Conservation (phyloP, 208 protist species). For the Crithidia brevicula region DNA sequence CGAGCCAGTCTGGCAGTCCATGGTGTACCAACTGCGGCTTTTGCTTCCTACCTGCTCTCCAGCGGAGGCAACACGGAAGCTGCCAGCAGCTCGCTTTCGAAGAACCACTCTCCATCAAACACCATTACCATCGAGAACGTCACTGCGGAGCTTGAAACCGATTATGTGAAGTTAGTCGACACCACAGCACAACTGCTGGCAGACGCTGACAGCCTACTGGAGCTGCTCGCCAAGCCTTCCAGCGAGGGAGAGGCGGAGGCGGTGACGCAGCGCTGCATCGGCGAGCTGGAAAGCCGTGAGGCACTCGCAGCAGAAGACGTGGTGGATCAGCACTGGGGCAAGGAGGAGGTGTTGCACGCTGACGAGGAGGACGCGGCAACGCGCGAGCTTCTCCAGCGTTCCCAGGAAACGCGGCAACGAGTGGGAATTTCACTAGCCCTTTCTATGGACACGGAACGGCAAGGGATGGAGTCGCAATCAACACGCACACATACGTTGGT, state of each 20-base stretch:
- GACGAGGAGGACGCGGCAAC: slow-evolving; percentile 34
- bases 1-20: slow-evolving; percentile 21
- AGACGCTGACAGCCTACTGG: slow-evolving; percentile 22
- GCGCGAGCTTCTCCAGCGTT: slow-evolving; percentile 33
- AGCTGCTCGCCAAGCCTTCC: slow-evolving; percentile 16
- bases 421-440: too few species aligned
- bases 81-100: too few species aligned
- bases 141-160: not conserved
- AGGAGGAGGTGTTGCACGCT: slow-evolving; percentile 16
- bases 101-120: too few species aligned
- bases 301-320: slow-evolving; percentile 11
- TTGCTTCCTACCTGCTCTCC: slow-evolving; percentile 21
- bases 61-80: not conserved
- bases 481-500: too few species aligned
- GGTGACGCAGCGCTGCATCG: not conserved
- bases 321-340: slow-evolving; percentile 18
- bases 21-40: slow-evolving; percentile 7
- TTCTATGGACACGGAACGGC: too few species aligned
- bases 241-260: not conserved
- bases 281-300: slow-evolving; percentile 26
- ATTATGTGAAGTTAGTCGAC: slow-evolving; percentile 13
- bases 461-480: too few species aligned
- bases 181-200: slow-evolving; percentile 5
- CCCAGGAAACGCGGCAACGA: slow-evolving; percentile 10
- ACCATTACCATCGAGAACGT: too few species aligned